Conservation (phyloP, 306 rosid species). For the Sphenostylis stenocarpa region DNA sequence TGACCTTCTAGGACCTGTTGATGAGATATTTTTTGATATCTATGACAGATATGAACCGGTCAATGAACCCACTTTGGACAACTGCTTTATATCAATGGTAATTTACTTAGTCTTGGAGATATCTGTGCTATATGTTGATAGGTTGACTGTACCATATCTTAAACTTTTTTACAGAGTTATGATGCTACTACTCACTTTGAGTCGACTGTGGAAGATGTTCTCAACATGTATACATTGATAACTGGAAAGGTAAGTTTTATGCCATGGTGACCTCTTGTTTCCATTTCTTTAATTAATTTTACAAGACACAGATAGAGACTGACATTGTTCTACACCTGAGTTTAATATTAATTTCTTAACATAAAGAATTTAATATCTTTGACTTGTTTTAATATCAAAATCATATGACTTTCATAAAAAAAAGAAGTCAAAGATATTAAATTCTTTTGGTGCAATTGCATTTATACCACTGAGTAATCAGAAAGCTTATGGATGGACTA, state of each 20-base stretch:
- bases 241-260: conserved; percentile 76
- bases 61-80: conserved; percentile 85
- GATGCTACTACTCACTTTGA: conserved; percentile 98
- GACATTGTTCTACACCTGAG: conserved; percentile 15
- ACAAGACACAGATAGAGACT: not conserved
- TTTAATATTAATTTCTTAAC: no score
- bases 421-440: no score
- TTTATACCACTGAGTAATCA: not conserved
- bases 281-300: conserved; percentile 9
- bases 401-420: no score
- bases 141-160: not conserved
- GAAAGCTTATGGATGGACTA: not conserved
- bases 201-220: conserved; percentile 86
- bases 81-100: conserved; percentile 89
- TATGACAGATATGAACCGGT: conserved; percentile 92
- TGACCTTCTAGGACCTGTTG: conserved; percentile 88
- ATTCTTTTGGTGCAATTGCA: no score
- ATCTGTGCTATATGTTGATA: not conserved
- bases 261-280: conserved; percentile 11
- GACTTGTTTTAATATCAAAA: no score
- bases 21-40: conserved; percentile 84
- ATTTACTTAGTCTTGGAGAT: conserved; percentile 35
- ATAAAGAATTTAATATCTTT: no score
- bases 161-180: conserved; percentile 68
- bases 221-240: conserved; percentile 91